These are phyloP conservation scores for Eucalyptus pumila DNA, from an alignment of 345 rosid genomes.

Conservation along the genomic window DNA sequence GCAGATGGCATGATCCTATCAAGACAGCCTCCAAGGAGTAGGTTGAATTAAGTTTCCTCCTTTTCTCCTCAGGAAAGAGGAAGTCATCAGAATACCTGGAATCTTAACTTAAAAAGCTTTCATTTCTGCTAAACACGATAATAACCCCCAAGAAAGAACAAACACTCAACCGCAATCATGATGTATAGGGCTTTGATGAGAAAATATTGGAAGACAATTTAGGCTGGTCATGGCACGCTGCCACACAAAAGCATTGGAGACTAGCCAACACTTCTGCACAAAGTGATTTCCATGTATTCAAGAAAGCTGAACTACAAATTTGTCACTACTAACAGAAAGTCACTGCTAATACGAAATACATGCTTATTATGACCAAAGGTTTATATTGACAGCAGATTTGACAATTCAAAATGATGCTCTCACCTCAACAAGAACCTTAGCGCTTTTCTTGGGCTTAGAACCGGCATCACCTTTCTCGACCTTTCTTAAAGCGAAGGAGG, in stretches of 20 bases:
- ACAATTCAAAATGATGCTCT: neutral
- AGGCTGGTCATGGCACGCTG: neutral
- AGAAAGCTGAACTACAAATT: neutral
- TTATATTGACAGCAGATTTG: neutral
- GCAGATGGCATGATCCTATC: neutral
- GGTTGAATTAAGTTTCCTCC: neutral
- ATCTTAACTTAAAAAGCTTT: neutral
- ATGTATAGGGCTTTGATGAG: neutral
- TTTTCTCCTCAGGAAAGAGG: neutral
- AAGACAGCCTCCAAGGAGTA: neutral
- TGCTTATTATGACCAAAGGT: neutral
- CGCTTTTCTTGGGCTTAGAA: constrained; percentile 50
- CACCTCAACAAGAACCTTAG: constrained; percentile 78
- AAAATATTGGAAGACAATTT: neutral
- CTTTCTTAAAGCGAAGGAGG: constrained; percentile 14
- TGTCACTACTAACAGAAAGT: neutral
- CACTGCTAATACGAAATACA: neutral
- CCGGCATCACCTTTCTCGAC: constrained; percentile 25
- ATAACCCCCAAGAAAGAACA: neutral
- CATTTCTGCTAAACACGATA: neutral
- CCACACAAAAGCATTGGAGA: neutral
- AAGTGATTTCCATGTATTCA: neutral
- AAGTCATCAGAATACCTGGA: neutral
- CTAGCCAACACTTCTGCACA: neutral
- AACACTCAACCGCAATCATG: neutral